Conservation (phyloP, 2,329 filamentous ascomycete species). For the Alternaria incomplexa region DNA sequence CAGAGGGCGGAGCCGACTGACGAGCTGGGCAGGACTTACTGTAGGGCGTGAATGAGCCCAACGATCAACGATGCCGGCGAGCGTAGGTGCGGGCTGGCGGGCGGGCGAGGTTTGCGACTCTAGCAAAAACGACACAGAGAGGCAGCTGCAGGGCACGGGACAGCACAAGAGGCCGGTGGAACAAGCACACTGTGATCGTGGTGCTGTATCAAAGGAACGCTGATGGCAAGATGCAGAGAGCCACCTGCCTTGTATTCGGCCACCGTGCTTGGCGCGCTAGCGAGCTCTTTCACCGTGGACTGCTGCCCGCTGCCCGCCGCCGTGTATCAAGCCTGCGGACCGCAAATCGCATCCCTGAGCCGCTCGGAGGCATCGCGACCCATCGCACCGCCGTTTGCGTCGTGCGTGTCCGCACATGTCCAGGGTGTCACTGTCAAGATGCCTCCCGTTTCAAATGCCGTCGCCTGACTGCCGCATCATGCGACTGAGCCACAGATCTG, state of each 20-base stretch:
- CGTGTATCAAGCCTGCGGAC: slow-evolving; percentile 15
- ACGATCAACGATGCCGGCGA: slow-evolving; percentile 37
- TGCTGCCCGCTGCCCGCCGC: slow-evolving; percentile 10
- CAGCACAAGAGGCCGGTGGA: slow-evolving; percentile 33
- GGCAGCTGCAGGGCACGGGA: slow-evolving; percentile 39
- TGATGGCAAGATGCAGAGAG: slow-evolving; percentile 25
- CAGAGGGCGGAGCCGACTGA: slow-evolving; percentile 31
- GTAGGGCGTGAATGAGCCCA: slow-evolving; percentile 48
- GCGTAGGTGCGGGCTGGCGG: slow-evolving; percentile 13
- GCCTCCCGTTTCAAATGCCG: slow-evolving; percentile 17
- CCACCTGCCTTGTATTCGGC: slow-evolving; percentile 18
- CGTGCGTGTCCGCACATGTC: not conserved
- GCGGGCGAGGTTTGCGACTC: slow-evolving; percentile 20
- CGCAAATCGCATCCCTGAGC: not conserved
- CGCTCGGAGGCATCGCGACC: slow-evolving; percentile 11
- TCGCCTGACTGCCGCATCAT: slow-evolving; percentile 22
- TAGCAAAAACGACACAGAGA: slow-evolving; percentile 19
- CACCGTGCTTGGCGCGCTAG: slow-evolving; percentile 21
- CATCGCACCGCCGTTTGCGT: slow-evolving; percentile 3
- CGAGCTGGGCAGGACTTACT: slow-evolving; percentile 43
- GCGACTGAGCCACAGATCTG: slow-evolving; percentile 21
- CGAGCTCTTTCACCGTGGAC: slow-evolving; percentile 17
- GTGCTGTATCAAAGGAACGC: slow-evolving; percentile 24
- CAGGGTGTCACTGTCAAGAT: slow-evolving; percentile 9
- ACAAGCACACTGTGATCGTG: slow-evolving; percentile 33